Percentiles rank a stretch among this genome's conserved stretches.
Conservation (phyloP, 1,284 basidiomycete species). For the Microbotryum lychnidis-dioicae region DNA sequence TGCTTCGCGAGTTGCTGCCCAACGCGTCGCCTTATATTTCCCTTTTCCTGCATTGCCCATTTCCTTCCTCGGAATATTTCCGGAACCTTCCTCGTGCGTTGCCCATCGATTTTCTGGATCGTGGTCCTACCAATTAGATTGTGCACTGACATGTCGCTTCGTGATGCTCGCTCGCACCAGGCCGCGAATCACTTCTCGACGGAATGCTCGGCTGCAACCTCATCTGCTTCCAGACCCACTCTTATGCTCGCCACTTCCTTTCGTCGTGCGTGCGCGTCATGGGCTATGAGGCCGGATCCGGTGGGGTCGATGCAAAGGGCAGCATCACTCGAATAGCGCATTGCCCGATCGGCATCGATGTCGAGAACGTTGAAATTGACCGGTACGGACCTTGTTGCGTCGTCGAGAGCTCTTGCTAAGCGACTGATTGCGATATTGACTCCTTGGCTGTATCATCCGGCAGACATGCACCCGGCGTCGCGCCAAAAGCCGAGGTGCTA, state of each 20-base stretch:
- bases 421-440: not conserved
- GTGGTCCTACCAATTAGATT: not conserved
- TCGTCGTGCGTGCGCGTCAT: slow-evolving; percentile 93
- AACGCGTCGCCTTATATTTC: slow-evolving; percentile 64
- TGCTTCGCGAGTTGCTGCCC: slow-evolving; percentile 68
- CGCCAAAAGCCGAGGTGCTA: slow-evolving; percentile 80
- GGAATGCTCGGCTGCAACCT: slow-evolving; percentile 97
- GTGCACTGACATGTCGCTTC: not conserved
- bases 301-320: slow-evolving; percentile 82
- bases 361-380: slow-evolving; percentile 76
- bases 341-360: slow-evolving; percentile 96
- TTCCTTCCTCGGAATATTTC: slow-evolving; percentile 95
- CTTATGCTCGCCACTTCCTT: slow-evolving; percentile 90
- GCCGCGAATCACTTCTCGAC: slow-evolving; percentile 84
- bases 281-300: slow-evolving; percentile 77
- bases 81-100: slow-evolving; percentile 73
- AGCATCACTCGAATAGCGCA: slow-evolving; percentile 77
- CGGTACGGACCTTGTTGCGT: slow-evolving; percentile 47
- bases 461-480: slow-evolving; percentile 67
- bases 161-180: slow-evolving; percentile 38
- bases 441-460: not conserved
- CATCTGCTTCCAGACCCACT: slow-evolving; percentile 89
- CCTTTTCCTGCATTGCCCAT: slow-evolving; percentile 93
- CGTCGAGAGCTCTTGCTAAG: not conserved
- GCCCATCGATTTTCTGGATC: not conserved